These are phyloP conservation scores for Arabidopsis suecica DNA, from an alignment of 345 rosid genomes.

Conservation along the genomic window DNA sequence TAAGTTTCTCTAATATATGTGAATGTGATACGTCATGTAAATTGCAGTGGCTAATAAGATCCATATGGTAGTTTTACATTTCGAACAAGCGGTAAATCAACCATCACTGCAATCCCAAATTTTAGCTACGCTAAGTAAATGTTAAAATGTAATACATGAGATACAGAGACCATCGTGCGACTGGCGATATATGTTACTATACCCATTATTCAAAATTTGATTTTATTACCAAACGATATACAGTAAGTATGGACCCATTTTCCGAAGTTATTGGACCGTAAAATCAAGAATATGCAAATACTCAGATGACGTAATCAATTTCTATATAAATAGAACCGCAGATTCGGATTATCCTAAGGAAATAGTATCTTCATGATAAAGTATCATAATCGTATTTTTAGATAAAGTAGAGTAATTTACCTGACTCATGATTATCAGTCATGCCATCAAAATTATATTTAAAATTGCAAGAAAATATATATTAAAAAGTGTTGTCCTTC, in stretches of 20 bases:
- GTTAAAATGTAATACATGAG: not conserved
- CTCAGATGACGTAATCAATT: conserved; percentile 20
- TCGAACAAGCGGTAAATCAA: not conserved
- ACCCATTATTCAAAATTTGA: not conserved
- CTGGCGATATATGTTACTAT: not conserved
- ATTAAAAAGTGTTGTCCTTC: conserved; percentile 5
- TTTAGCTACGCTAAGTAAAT: not conserved
- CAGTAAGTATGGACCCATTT: not conserved
- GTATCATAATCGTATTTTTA: conserved; percentile 10
- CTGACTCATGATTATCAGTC: conserved; percentile 28
- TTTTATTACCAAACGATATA: not conserved
- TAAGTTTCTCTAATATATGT: too few species aligned
- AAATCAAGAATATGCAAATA: not conserved
- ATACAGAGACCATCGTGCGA: too few species aligned
- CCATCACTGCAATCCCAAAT: not conserved
- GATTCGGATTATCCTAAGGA: conserved; percentile 40
- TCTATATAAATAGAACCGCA: conserved; percentile 17
- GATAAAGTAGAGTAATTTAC: not conserved
- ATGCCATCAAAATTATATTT: conserved; percentile 20
- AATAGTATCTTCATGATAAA: conserved; percentile 33
- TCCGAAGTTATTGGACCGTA: not conserved
- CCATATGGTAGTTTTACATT: not conserved
- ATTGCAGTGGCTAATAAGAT: too few species aligned
- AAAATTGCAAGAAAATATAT: not conserved
- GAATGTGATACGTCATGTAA: too few species aligned